phyloP scores from a whole-genome alignment of 495 filamentous ascomycete species.

The Penicillium simplicissimum region DNA sequence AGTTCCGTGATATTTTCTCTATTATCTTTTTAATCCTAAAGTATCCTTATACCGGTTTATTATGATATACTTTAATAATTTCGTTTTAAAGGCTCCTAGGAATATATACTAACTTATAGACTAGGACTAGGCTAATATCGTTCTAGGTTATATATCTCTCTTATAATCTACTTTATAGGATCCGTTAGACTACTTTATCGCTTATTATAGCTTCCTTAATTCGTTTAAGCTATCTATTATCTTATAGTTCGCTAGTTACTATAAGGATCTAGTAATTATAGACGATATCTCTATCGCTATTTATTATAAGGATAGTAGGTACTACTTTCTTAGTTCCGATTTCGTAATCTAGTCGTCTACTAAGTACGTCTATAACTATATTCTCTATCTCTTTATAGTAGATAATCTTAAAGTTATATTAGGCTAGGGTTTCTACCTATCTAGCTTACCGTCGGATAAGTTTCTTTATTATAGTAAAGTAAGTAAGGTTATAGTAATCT shows the following conservation, averaged over 20 bases:
- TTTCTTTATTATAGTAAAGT: background rate
- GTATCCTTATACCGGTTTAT: background rate
- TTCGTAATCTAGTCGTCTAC: background rate
- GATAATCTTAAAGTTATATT: slow-evolving; percentile 4
- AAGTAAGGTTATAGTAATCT: slow-evolving; percentile 2
- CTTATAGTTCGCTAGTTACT: slow-evolving; percentile 2
- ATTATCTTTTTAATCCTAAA: background rate
- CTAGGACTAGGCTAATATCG: background rate
- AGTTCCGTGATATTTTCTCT: background rate
- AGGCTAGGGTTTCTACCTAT: background rate
- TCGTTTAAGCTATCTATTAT: background rate
- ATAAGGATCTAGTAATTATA: slow-evolving; percentile 1
- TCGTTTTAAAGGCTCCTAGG: background rate
- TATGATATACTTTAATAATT: background rate
- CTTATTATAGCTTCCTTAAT: background rate
- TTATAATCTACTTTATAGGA: background rate
- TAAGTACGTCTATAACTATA: background rate
- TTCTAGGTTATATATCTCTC: too few species aligned
- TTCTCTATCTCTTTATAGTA: background rate
- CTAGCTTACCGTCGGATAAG: background rate
- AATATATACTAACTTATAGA: background rate
- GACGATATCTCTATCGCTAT: background rate
- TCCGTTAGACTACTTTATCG: background rate
- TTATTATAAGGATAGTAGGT: background rate
- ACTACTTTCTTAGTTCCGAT: background rate